Percentiles rank a stretch among this genome's conserved stretches.
Evolutionary conservation across 345 rosid species (phyloP).

Genomic region (Sapria himalayana): DNA sequence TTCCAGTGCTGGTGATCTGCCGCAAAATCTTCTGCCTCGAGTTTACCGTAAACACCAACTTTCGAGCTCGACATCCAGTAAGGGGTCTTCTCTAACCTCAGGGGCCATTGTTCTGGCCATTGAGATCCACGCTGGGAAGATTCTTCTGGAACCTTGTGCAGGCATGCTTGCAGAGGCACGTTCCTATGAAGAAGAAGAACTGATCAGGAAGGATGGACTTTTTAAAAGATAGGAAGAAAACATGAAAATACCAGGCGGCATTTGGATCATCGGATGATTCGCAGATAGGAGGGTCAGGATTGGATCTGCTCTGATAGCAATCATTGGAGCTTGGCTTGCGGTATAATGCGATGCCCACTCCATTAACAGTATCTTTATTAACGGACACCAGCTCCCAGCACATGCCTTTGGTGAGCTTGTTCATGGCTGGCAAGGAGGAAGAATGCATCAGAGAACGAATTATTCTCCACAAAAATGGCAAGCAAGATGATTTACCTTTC

Average conservation of each 20-base stretch:
- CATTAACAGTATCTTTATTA: conserved; percentile 44
- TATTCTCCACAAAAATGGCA: conserved; percentile 2
- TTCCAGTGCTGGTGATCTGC: conserved; percentile 81
- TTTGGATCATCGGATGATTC: conserved; percentile 64
- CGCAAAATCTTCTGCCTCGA: conserved; percentile 70
- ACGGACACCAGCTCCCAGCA: conserved; percentile 83
- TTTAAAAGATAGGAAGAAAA: neutral
- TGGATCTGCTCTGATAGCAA: conserved; percentile 54
- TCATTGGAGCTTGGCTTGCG: conserved; percentile 65
- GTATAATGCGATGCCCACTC: conserved; percentile 61
- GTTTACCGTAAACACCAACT: conserved; percentile 80
- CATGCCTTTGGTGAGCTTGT: conserved; percentile 44
- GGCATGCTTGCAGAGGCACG: conserved; percentile 71
- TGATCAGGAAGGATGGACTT: conserved; percentile 6
- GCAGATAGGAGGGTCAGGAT: conserved; percentile 60
- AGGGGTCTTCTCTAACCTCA: conserved; percentile 58
- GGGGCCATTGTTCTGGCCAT: conserved; percentile 94
- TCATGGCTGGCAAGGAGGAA: conserved; percentile 45
- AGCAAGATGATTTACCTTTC: conserved; percentile 32
- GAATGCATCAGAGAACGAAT: conserved; percentile 8
- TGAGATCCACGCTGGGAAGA: conserved; percentile 54
- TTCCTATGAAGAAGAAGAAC: conserved; percentile 25
- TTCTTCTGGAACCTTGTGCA: conserved; percentile 60
- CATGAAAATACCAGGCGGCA: conserved; percentile 53
- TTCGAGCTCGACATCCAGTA: conserved; percentile 70